Conservation (phyloP, 768 basidiomycete genomes). For the Rubroboletus satanas region DNA sequence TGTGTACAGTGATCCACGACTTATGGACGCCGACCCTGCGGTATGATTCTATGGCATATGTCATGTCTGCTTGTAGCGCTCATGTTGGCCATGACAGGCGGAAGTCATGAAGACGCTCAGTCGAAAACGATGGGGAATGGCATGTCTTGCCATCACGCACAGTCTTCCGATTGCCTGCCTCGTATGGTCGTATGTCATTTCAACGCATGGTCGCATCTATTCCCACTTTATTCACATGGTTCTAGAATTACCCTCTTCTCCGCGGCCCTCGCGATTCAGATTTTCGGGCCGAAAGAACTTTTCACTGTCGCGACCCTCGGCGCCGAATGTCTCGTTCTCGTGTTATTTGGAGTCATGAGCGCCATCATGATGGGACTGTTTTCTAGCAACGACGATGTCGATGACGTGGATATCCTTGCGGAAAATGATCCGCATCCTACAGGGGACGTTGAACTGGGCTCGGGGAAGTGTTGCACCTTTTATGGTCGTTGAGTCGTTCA, state of each 20-base stretch:
- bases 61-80: background rate
- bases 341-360: background rate
- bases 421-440: background rate
- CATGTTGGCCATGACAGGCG: background rate
- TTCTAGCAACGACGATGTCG: background rate
- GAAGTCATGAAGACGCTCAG: constrained; percentile 1
- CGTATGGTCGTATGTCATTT: constrained; percentile 11
- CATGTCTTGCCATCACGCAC: constrained; percentile 10
- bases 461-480: background rate
- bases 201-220: background rate
- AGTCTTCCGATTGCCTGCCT: constrained; percentile 12
- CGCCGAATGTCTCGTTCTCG: constrained; percentile 4
- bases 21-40: background rate
- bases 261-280: constrained; percentile 1
- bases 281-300: constrained; percentile 4
- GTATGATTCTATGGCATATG: background rate
- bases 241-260: constrained; percentile 9
- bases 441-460: background rate
- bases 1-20: constrained; percentile 7
- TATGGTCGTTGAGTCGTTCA: background rate
- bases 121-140: constrained; percentile 1
- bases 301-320: background rate
- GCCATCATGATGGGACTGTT: background rate
- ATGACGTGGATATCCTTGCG: background rate
- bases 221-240: background rate